Evolutionary conservation across 139 green algal genomes (phyloP), one percentile per base, ranked within the genome.

Genomic region (Marvania coccoides): DNA sequence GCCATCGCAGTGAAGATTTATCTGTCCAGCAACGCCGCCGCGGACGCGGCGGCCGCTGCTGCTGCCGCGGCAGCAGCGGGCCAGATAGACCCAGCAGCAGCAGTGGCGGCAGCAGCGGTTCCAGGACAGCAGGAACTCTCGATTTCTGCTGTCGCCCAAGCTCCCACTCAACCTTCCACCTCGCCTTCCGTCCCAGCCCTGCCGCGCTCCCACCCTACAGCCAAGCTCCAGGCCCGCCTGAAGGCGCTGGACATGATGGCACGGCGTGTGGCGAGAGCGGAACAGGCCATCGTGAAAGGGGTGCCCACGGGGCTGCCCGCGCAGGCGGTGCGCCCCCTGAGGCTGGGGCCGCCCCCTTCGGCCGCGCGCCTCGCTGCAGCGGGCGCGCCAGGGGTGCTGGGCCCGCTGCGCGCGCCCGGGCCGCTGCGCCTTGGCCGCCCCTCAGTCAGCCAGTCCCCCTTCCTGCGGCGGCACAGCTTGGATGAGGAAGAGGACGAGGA

Each of bases 261-360:
- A 8, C 56, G 56, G 19, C 56, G 71, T 1, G 57, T 73, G 46
- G 42, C 36, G 14, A 26, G 58, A 29, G 71, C 71, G 46, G 39
- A 77, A 54, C 60, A 77, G 47, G 42, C 55, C 1, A 63, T 73
- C 3, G 28, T 77, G 12, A 77, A 77, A 34, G 71, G 71, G 1
- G 64, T 77, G 45, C 71, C 71, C n/a, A 73, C 71, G 2, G 31
- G 47, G 7, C 30, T 77, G 40, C 71, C 70, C 35, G 45, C 56
- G 6, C 33, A 31, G 13, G 26, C 40, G 39, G 14, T 31, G 10
- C 55, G 15, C 9, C 12, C 55, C 6, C 6, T 19, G 35, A 30
- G 3, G 14, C 37, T 47, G 37, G 31, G 13, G 3, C 39, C 33
- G 1, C 26, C 48, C 30, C 39, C 64, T 31, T 42, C 67, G 4